Evolutionary conservation across 2,329 filamentous ascomycete genomes (phyloP), one percentile per base, ranked within the genome.

Genomic region (Cryphonectria radicalis): DNA sequence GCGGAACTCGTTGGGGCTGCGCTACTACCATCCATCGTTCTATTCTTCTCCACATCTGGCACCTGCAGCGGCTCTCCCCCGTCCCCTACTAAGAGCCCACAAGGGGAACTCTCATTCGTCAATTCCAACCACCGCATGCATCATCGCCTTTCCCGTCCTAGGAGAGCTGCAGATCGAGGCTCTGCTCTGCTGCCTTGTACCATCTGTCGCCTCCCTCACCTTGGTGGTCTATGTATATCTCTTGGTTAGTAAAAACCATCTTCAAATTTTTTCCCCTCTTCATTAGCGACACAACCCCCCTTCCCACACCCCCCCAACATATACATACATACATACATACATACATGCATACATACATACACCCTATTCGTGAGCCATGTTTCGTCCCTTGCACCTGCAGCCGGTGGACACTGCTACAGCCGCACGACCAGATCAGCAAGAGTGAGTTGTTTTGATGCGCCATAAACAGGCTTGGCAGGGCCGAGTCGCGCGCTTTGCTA

Each of bases 101-200:
- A 28, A 6, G 28, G 50, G 53, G 6, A 3, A 0, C 8, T 67
- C 53, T 40, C n/a, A 67, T 67, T 67, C 53, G 65, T 17, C 53
- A 67, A 67, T 67, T 25, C 19, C 50, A 40, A 28, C 50, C 42
- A 11, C 50, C 42, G 65, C 50, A 28, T n/a, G n/a, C n/a, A n/a
- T n/a, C n/a, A n/a, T 37, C n/a, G 35, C 50, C 50, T 53, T 42
- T 35, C 43, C 42, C 28, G 35, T 67, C 40, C 59, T 59, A 53
- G 32, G 35, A 22, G 28, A 3, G 28, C 3, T 59, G 22, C 53
- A 53, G 35, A 67, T 57, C 50, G 65, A 55, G 65, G 65, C 65
- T 67, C 65, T 67, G 65, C 65, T 67, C 65, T 67, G 65, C 65
- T 40, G 59, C 8, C 8, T 32, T 14, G 37, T 40, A 32, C 32